A percentile compares a stretch with the other conserved stretches of the same genome.
Conservation (phyloP, 2,329 filamentous ascomycete species). For the Phaeophleospora eucalypticola region DNA sequence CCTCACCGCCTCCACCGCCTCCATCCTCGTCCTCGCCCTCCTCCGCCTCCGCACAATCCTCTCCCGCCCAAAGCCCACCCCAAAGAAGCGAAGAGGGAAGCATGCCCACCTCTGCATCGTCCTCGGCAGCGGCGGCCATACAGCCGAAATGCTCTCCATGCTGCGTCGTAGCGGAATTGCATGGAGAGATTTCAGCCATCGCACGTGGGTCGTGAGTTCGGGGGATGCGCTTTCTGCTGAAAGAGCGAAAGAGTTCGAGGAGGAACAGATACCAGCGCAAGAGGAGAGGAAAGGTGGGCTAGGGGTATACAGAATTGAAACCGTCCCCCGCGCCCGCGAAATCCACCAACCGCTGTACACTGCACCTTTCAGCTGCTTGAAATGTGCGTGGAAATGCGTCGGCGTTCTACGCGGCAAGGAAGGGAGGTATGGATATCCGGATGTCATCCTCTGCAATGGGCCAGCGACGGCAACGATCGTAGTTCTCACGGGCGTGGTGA, state of each 20-base stretch:
- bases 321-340: constrained; percentile 69
- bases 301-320: constrained; percentile 58
- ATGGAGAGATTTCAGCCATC: constrained; percentile 48
- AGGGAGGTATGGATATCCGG: constrained; percentile 51
- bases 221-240: constrained; percentile 69
- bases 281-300: constrained; percentile 11
- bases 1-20: constrained; percentile 23
- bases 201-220: constrained; percentile 76
- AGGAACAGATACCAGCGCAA: no score
- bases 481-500: constrained; percentile 52
- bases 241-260: constrained; percentile 63
- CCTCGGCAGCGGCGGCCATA: constrained; percentile 90
- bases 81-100: constrained; percentile 22
- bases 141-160: constrained; percentile 88
- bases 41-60: constrained; percentile 41
- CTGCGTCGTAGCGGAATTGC: constrained; percentile 57
- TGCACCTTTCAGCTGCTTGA: constrained; percentile 64
- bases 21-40: constrained; percentile 32
- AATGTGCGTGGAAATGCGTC: constrained; percentile 62
- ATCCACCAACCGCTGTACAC: constrained; percentile 79
- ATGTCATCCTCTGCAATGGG: constrained; percentile 80
- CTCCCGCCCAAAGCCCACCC: constrained; percentile 30
- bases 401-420: constrained; percentile 44
- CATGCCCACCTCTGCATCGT: constrained; percentile 66
- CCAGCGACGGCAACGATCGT: constrained; percentile 84